Conservation (phyloP, 176 grass and related monocot genomes). For the Musa beccarii region DNA sequence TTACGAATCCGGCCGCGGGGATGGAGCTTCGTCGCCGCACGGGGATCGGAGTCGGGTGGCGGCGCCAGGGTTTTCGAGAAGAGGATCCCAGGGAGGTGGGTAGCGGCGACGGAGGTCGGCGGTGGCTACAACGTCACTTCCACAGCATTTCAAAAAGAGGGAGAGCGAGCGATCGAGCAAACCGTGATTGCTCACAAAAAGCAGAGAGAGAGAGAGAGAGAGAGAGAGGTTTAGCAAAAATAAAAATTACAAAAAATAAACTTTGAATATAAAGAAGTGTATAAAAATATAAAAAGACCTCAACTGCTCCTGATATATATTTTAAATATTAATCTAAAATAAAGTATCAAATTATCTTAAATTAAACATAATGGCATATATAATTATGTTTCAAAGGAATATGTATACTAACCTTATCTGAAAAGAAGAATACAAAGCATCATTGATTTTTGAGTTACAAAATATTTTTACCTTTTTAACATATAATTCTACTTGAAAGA, state of each 20-base stretch:
- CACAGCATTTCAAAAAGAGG: background rate
- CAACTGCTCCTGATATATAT: no score
- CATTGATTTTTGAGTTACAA: no score
- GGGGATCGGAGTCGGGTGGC: background rate
- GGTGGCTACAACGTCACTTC: constrained; percentile 9
- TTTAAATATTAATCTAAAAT: no score
- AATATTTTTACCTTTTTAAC: no score
- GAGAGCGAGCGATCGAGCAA: background rate
- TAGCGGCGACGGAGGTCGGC: background rate
- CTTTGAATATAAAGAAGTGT: no score
- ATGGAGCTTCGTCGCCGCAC: constrained; percentile 2
- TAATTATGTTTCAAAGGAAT: no score
- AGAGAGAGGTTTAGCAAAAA: background rate
- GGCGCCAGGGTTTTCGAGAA: background rate
- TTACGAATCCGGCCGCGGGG: constrained; percentile 20
- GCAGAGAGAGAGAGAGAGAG: background rate
- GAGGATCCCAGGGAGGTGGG: background rate
- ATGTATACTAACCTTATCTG: no score
- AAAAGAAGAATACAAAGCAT: no score
- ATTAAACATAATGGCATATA: no score
- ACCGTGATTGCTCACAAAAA: background rate
- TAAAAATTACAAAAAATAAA: background rate
- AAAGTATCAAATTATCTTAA: no score
- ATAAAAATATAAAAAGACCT: no score
- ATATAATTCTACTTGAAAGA: no score